Percentiles rank a stretch among this genome's conserved stretches.
Conservation (phyloP, 2,329 filamentous ascomycete species). For the Trichoderma gracile region DNA sequence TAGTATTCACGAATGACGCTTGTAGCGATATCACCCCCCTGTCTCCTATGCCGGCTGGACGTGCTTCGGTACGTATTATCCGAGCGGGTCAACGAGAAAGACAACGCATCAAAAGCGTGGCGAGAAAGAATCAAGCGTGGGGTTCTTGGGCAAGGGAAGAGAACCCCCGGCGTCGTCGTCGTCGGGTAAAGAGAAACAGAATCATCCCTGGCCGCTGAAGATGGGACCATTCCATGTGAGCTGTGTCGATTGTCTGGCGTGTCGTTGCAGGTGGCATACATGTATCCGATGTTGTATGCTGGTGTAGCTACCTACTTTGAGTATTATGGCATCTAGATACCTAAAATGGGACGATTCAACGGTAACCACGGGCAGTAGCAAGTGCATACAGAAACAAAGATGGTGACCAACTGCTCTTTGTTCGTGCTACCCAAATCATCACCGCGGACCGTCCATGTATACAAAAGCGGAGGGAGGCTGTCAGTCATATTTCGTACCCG, state of each 20-base stretch:
- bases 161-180: neutral
- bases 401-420: too few relatives aligned
- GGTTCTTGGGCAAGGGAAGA: conserved; percentile 15
- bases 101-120: conserved; percentile 26
- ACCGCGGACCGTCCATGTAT: neutral
- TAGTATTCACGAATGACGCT: too few relatives aligned
- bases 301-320: too few relatives aligned
- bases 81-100: conserved; percentile 16
- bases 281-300: neutral
- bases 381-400: neutral
- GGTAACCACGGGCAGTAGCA: neutral
- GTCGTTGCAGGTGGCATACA: neutral
- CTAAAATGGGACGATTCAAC: neutral
- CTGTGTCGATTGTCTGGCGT: neutral
- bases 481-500: conserved; percentile 1
- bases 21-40: neutral
- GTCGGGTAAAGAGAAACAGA: conserved; percentile 2
- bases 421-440: neutral
- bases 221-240: neutral
- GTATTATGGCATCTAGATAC: too few relatives aligned
- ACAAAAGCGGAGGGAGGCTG: neutral
- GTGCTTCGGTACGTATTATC: conserved; percentile 18
- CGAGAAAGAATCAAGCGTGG: conserved; percentile 12
- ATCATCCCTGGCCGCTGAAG: conserved; percentile 22
- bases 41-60: neutral